Evolutionary conservation across 257 asterid genomes (phyloP).

Genomic region (Solanum appendiculatum): DNA sequence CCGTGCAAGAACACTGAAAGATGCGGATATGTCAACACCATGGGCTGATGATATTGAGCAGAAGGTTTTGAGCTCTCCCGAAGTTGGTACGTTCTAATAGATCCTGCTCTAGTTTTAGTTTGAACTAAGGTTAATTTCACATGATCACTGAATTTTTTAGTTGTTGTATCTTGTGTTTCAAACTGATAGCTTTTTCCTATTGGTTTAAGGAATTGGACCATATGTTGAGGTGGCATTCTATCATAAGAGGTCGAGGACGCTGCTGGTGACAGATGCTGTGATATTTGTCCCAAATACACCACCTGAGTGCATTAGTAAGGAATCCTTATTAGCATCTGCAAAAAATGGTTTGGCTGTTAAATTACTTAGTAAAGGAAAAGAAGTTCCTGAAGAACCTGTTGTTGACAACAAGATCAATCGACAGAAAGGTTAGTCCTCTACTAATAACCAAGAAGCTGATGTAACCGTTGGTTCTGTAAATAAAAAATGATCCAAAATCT

Average conservation of each 20-base stretch:
- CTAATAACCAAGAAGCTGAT: background rate
- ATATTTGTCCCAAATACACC: slow-evolving; percentile 83
- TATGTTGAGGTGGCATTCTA: slow-evolving; percentile 98
- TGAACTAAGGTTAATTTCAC: background rate
- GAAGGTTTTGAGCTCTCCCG: slow-evolving; percentile 86
- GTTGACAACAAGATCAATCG: slow-evolving; percentile 61
- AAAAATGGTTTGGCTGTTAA: slow-evolving; percentile 91
- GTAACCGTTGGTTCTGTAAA: background rate
- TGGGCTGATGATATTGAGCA: slow-evolving; percentile 92
- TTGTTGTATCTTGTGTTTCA: background rate
- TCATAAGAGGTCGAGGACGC: slow-evolving; percentile 69
- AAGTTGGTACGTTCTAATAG: slow-evolving; percentile 53
- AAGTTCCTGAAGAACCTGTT: slow-evolving; percentile 73
- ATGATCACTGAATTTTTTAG: background rate
- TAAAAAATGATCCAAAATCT: background rate
- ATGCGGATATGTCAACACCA: slow-evolving; percentile 54
- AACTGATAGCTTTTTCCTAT: background rate
- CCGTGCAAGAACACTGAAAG: slow-evolving; percentile 52
- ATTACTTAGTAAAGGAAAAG: slow-evolving; percentile 81
- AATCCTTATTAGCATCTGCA: slow-evolving; percentile 71
- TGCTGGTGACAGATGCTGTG: slow-evolving; percentile 91
- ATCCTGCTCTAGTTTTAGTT: background rate
- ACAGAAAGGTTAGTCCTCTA: slow-evolving; percentile 53
- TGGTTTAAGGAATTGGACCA: slow-evolving; percentile 76
- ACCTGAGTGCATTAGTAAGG: slow-evolving; percentile 79